Evolutionary conservation across 202 grass and related monocot species (phyloP).

Genomic region (Carex arenaria): DNA sequence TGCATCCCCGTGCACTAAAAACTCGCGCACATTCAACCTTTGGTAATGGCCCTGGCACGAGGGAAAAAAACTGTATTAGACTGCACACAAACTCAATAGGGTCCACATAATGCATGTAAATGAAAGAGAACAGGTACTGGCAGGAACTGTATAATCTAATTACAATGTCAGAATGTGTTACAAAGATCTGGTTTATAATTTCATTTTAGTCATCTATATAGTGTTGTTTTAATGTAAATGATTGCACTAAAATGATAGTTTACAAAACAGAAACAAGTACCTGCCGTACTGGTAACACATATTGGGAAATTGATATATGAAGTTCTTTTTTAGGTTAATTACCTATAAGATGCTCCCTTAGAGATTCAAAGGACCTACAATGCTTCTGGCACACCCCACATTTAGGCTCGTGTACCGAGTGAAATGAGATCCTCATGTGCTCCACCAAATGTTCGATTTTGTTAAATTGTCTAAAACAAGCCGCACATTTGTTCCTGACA

Average conservation of each 20-base stretch:
- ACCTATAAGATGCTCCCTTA: slow-evolving; percentile 94
- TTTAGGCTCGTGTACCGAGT: slow-evolving; percentile 75
- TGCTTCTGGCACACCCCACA: slow-evolving; percentile 81
- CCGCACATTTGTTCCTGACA: slow-evolving; percentile 84
- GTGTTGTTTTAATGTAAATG: neutral
- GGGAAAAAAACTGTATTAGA: neutral
- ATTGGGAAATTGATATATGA: neutral
- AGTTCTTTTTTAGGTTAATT: neutral
- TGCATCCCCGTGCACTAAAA: slow-evolving; percentile 56
- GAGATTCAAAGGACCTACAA: slow-evolving; percentile 85
- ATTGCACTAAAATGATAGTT: neutral
- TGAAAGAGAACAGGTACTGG: neutral
- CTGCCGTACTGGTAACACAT: neutral
- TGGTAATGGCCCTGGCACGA: slow-evolving; percentile 52
- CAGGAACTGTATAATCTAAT: neutral
- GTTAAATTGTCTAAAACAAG: slow-evolving; percentile 88
- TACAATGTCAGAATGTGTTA: neutral
- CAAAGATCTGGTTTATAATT: neutral
- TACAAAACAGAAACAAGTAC: neutral
- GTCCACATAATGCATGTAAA: neutral
- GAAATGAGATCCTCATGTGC: slow-evolving; percentile 81
- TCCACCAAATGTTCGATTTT: slow-evolving; percentile 87
- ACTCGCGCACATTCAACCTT: slow-evolving; percentile 71
- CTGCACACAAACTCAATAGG: neutral
- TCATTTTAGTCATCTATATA: neutral